phyloP scores from a whole-genome alignment of 2,329 filamentous ascomycete species.

The Alternaria ventricosa region DNA sequence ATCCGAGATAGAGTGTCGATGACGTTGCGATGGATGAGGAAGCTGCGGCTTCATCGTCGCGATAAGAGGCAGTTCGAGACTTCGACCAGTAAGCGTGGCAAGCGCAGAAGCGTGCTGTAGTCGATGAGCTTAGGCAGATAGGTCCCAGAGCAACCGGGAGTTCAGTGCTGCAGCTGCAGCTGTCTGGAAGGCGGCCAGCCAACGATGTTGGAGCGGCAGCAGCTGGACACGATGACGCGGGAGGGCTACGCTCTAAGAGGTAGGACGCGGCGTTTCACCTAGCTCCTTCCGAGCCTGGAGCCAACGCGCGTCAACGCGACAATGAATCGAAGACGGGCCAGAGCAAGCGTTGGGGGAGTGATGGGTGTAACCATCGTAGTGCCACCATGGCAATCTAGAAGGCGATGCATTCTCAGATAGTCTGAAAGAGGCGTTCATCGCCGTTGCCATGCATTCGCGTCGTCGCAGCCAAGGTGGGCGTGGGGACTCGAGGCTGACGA shows the following conservation, averaged over 20 bases:
- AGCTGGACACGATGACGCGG: conserved; percentile 11
- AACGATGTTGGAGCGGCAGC: neutral
- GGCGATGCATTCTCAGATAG: neutral
- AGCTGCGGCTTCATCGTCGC: neutral
- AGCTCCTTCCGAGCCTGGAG: conserved; percentile 22
- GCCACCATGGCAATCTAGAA: neutral
- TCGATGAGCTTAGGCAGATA: neutral
- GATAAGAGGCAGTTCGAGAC: neutral
- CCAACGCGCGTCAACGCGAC: conserved; percentile 16
- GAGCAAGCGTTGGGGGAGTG: neutral
- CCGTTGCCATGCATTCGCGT: neutral
- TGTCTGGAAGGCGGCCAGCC: neutral
- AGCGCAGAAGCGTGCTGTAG: neutral
- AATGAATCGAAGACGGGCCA: neutral
- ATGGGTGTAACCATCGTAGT: neutral
- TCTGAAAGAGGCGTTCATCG: neutral
- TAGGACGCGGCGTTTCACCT: conserved; percentile 22
- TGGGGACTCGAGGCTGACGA: neutral
- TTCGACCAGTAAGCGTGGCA: neutral
- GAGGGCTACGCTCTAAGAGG: conserved; percentile 13
- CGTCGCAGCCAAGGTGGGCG: neutral
- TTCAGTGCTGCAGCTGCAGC: neutral
- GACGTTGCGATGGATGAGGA: neutral
- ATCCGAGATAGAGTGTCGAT: neutral
- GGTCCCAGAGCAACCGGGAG: neutral